Base-by-base conservation (phyloP, 73 alveolate species). In the Blepharisma stoltei region DNA sequence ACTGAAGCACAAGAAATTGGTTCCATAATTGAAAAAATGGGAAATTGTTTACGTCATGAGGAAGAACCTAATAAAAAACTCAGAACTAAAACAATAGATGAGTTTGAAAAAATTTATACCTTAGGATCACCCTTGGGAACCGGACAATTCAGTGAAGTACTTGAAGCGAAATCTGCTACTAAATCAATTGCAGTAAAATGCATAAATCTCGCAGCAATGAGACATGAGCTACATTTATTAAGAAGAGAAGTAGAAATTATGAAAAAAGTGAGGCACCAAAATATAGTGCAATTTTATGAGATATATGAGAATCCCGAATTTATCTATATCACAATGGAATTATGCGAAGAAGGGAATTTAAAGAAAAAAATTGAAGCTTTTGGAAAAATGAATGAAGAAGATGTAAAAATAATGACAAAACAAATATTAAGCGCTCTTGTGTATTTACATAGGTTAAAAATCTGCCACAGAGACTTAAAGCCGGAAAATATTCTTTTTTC, bases 401-500 rank as follows among this genome's bases (percentile, higher is more conserved):
- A 60, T 8, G 73, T 60, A 14, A 60, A 60, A 60, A 5, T 25
- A 18, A 14, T 60, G 11, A 38, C 73, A 8, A 18, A 25, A 18
- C 18, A 78, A 55, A 27, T 78, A 4, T 6, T 78, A 11, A 44
- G 41, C 11, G 67, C 86, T 18, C 45, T 83, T 32, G 87, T 75
- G 6, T 83, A 83, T 41, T 32, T 83, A 48, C 90, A 83, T 47
- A 48, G 52, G 54, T 48, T 32, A 48, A 78, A 78, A 7, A 48
- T 83, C 5, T 60, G 83, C 7, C 89, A 83, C 79, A 54, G 91
- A 37, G 91, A 83, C 79, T 54, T 83, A 14, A 83, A 83, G 70
- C 91, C 91, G 2, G 91, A 83, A 71, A 83, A 83, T 54, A 21
- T 83, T 23, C 66, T 83, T 41, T 53, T 83, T 25, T 65, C 81